Base-by-base conservation (phyloP, 179 eudicot species). In the Silene noctiflora region DNA sequence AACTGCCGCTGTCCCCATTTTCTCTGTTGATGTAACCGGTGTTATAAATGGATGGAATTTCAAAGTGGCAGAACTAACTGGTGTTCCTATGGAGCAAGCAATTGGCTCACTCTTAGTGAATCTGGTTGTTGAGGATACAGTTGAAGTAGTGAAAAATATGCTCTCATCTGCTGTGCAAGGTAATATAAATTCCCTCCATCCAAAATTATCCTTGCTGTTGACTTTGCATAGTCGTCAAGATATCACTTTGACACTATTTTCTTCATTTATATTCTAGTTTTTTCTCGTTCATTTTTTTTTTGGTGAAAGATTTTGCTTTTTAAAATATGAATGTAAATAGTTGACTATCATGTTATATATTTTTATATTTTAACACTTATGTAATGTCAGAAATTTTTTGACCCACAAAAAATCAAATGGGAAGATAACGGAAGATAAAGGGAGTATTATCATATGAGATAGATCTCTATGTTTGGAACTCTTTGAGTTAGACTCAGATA, bases 11-110 rank as follows among this genome's bases (percentile, higher is more conserved):
- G 90, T 88, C 33, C 98, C 98, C 25, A 87, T 93, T 55, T 87
- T 93, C 69, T 91, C 92, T 24, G 89, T 90, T 79, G 98, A 93
- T 84, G 83, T 73, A 61, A 79, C 82, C 71, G 97, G 97, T 60
- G 81, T 76, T 81, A 83, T 91, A 69, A 91, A 85, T 86, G 95
- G 98, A 44, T 93, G 98, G 98, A 93, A 93, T 81, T 81, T 78
- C 55, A 89, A 88, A 84, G 82, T 86, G 78, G 90, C 90, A 29
- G 95, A 89, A 77, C 71, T 93, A 72, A 89, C 93, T 22, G 95
- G 98, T 71, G 82, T 93, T 51, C 76, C 78, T 13, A 48, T 85
- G 62, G 83, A 79, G 58, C 85, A 86, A 80, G 97, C 97, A 11
- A 76, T 85, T 72, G 94, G 97, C 59, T 72, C 72, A 69, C 86